Evolutionary conservation across 371 early-diverging fungal genomes (phyloP).

Genomic region (Rhizopus arrhizus): DNA sequence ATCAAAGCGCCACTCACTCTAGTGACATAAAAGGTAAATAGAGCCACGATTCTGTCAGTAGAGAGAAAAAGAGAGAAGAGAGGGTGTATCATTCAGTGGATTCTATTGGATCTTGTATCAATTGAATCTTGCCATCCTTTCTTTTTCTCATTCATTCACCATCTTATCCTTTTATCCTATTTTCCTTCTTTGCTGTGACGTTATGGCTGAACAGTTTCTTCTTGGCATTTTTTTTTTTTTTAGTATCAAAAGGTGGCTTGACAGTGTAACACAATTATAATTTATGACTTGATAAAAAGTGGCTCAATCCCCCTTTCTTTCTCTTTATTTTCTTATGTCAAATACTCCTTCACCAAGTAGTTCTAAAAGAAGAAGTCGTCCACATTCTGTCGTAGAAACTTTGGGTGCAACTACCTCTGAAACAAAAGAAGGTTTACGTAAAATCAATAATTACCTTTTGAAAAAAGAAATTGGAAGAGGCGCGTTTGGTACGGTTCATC

Average conservation of each 20-base stretch:
- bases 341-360: slow-evolving; percentile 10
- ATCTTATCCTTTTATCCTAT: background rate
- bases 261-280: background rate
- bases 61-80: no score
- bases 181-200: background rate
- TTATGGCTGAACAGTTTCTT: background rate
- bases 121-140: no score
- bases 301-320: background rate
- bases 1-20: no score
- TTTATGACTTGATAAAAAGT: background rate
- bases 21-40: no score
- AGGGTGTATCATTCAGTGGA: no score
- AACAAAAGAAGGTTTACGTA: slow-evolving; percentile 65
- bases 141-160: background rate
- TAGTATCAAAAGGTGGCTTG: background rate
- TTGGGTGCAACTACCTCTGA: slow-evolving; percentile 73
- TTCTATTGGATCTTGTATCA: no score
- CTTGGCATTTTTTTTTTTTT: background rate
- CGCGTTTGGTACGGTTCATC: slow-evolving; percentile 86
- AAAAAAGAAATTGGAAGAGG: slow-evolving; percentile 82
- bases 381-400: slow-evolving; percentile 62
- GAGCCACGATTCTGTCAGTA: no score
- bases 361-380: slow-evolving; percentile 26
- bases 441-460: slow-evolving; percentile 83
- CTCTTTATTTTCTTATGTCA: background rate